Conservation (phyloP, 2,329 filamentous ascomycete genomes). For the Dothideomycetes sp. region DNA sequence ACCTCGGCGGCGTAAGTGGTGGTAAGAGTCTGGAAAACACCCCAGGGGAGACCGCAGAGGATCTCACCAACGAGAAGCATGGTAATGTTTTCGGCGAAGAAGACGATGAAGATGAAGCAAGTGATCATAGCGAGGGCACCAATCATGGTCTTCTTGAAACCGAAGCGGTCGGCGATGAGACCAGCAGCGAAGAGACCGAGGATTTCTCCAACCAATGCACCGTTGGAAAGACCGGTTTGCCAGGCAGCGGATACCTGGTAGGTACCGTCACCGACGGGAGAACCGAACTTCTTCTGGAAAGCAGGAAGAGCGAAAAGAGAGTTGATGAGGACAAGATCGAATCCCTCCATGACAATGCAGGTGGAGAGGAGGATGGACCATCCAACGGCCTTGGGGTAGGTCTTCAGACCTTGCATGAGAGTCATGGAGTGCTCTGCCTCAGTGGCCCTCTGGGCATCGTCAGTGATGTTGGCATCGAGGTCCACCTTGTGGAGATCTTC, state of each 20-base stretch:
- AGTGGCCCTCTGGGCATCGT: constrained; percentile 18
- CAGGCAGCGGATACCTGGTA: constrained; percentile 43
- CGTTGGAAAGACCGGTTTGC: constrained; percentile 47
- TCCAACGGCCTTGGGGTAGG: constrained; percentile 24
- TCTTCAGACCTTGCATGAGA: constrained; percentile 19
- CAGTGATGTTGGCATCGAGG: not conserved
- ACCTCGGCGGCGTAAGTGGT: constrained; percentile 59
- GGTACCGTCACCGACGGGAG: constrained; percentile 23
- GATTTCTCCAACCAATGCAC: constrained; percentile 51
- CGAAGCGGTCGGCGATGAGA: constrained; percentile 43
- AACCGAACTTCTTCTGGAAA: constrained; percentile 29
- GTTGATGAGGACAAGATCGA: constrained; percentile 25
- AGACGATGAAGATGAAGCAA: constrained; percentile 41
- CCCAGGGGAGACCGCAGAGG: constrained; percentile 8
- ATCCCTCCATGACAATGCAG: constrained; percentile 31
- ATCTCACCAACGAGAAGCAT: constrained; percentile 18
- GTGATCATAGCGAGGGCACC: constrained; percentile 42
- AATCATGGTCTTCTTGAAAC: constrained; percentile 43
- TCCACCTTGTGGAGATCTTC: not conserved
- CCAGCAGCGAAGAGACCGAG: constrained; percentile 57
- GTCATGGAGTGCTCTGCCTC: constrained; percentile 24
- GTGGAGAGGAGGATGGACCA: constrained; percentile 27
- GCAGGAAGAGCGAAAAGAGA: constrained; percentile 22
- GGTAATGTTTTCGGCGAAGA: constrained; percentile 27
- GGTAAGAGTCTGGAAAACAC: constrained; percentile 20